Base-by-base conservation (phyloP, 176 grass and related monocot genomes). In the Ensete glaucum region DNA sequence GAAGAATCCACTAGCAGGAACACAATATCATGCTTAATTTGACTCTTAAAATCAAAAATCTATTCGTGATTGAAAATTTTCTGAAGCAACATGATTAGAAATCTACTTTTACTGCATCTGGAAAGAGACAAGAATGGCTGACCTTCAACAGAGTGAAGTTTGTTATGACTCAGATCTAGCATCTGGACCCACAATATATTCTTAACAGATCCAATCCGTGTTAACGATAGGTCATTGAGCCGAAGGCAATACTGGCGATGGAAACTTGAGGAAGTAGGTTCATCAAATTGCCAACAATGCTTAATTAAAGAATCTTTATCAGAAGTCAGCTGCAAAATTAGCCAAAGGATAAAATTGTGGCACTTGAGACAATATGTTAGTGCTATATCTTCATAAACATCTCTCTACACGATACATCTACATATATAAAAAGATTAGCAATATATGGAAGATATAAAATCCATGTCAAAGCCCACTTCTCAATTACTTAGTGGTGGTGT, bases 101-200 rank as follows among this genome's bases (percentile, higher is more conserved):
- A 70, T 70, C 9, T 2, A n/a, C 11, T 50, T 2, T 16, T 11
- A 2, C 50, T 27, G 6, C 22, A 73, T 26, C 11, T 20, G 52
- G 23, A 72, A 19, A n/a, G 50, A 48, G 2, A 3, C 11, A 10
- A 14, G 75, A 53, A 25, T 21, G 64, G 67, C 73, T 84, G 63
- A 98, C 95, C 95, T 91, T 80, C 78, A 72, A 89, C 60, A 54
- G 88, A 89, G 80, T 76, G 90, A 68, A 98, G 82, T 27, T 64
- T 93, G 62, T 98, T 98, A 73, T 89, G 80, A 79, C 95, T 91
- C 75, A 98, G 95, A 82, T 98, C 95, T 77, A 98, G 76, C 29
- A 87, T 79, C 85, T 93, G 90, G 81, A 98, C 84, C 90, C 90
- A 98, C 66, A 93, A 76, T 22, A 98, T 14, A 53, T 85, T 86